These are phyloP conservation scores for Suhomyces guaymorum DNA, from an alignment of 1,139 yeast genomes.

Conservation along the genomic window DNA sequence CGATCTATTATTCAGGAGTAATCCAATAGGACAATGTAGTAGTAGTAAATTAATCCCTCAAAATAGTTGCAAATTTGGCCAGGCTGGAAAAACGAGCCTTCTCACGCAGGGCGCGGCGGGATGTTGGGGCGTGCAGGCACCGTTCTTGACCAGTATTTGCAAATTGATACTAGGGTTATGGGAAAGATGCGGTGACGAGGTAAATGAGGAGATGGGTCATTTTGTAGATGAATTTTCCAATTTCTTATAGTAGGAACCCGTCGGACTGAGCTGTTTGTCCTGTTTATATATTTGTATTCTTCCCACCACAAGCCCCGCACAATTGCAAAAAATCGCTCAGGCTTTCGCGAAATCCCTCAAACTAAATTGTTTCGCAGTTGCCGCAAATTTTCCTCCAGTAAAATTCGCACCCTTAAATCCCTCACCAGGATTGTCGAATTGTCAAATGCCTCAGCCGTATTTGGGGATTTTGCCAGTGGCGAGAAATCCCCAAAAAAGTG, in stretches of 20 bases:
- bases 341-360: constrained; percentile 6
- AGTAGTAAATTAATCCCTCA: constrained; percentile 10
- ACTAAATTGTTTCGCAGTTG: constrained; percentile 1
- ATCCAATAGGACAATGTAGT: not conserved
- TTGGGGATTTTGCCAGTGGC: no score
- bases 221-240: not conserved
- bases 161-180: no score
- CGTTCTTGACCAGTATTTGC: no score
- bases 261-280: no score
- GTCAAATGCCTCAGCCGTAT: no score
- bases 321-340: constrained; percentile 1
- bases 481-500: no score
- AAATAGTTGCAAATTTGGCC: constrained; percentile 5
- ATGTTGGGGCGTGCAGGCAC: constrained; percentile 2
- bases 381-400: constrained; percentile 4
- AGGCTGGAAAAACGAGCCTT: not conserved
- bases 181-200: not conserved
- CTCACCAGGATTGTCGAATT: no score
- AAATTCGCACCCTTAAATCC: constrained; percentile 3
- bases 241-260: not conserved
- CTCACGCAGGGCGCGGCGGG: not conserved
- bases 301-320: not conserved
- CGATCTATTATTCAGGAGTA: not conserved
- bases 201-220: not conserved
- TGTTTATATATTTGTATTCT: not conserved